Evolutionary conservation across 2,329 filamentous ascomycete genomes (phyloP), one percentile per base, ranked within the genome.

Genomic region (Fusarium napiforme): DNA sequence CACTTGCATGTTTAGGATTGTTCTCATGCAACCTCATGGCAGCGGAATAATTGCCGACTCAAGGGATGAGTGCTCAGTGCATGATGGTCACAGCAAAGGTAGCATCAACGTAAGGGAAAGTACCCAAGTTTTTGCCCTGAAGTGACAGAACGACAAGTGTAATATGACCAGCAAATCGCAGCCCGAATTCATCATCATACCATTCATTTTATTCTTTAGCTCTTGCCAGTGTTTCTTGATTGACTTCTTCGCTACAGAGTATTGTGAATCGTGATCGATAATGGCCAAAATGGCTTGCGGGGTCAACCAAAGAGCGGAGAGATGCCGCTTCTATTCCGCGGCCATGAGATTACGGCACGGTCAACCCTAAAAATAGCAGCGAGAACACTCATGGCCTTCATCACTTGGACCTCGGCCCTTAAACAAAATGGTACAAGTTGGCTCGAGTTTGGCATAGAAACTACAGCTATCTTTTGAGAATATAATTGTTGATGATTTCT

Each of bases 401-500:
- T 16, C 11, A 7, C 11, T 19, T 34, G 47, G 30, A 16, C 30
- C 16, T 34, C n/a, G 7, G 10, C 10, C 46, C 18, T 26, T 14
- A 15, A 7, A 10, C 1, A 50, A 50, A 14, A 10, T 50, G 16
- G 11, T 15, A 26, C 2, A 34, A 52, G n/a, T 23, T 23, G n/a
- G 47, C 30, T 23, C 32, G 18, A 34, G 21, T 23, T 34, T 9
- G 11, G 30, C 11, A 14, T 50, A 8, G 10, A 34, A 7, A 15
- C 11, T 19, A 8, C 4, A 11, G 8, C 16, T 3, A 11, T 52
- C 6, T 5, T 26, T 9, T 15, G 47, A 7, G 11, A 3, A 19
- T 12, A 50, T 23, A 7, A 15, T 34, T 19, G 4, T 9, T 15
- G 4, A 23, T 14, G 1, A 19, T 19, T 18, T 3, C 5, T 2